Conservation (phyloP, 345 rosid species). For the Balakata baccata region DNA sequence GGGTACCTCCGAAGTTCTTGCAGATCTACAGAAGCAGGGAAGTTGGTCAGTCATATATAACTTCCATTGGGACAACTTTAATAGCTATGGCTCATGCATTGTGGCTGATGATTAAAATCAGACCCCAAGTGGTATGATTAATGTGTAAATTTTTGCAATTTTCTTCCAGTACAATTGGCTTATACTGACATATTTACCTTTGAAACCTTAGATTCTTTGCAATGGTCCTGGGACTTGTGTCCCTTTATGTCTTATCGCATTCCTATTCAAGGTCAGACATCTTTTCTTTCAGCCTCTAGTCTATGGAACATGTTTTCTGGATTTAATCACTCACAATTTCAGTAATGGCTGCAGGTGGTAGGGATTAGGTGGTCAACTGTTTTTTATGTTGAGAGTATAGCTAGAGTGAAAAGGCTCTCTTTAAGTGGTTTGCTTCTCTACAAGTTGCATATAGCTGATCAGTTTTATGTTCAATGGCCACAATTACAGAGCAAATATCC, state of each 20-base stretch:
- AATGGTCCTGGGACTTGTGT: slow-evolving; percentile 97
- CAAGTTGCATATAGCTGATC: slow-evolving; percentile 72
- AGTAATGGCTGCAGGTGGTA: slow-evolving; percentile 46
- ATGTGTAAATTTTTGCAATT: slow-evolving; percentile 2
- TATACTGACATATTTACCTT: neutral
- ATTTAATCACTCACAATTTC: slow-evolving; percentile 1
- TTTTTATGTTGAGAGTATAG: slow-evolving; percentile 87
- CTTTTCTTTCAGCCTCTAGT: neutral
- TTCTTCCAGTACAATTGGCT: neutral
- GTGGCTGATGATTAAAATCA: slow-evolving; percentile 69
- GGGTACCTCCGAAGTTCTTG: slow-evolving; percentile 44
- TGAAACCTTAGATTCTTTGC: slow-evolving; percentile 61
- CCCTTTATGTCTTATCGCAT: slow-evolving; percentile 76
- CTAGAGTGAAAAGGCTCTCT: slow-evolving; percentile 82
- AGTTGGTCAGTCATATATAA: slow-evolving; percentile 88
- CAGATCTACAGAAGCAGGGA: slow-evolving; percentile 90
- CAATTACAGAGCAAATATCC: slow-evolving; percentile 61
- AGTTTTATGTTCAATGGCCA: slow-evolving; percentile 90
- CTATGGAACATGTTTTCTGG: neutral
- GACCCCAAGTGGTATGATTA: slow-evolving; percentile 78
- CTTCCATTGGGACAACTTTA: slow-evolving; percentile 81
- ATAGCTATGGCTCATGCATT: slow-evolving; percentile 63
- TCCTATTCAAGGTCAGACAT: slow-evolving; percentile 63
- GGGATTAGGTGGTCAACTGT: slow-evolving; percentile 82
- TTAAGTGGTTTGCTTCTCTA: slow-evolving; percentile 81